Percentiles rank a stretch among this genome's conserved stretches.
Conservation (phyloP, 805 yeast species). For the Yueomyces sp. region DNA sequence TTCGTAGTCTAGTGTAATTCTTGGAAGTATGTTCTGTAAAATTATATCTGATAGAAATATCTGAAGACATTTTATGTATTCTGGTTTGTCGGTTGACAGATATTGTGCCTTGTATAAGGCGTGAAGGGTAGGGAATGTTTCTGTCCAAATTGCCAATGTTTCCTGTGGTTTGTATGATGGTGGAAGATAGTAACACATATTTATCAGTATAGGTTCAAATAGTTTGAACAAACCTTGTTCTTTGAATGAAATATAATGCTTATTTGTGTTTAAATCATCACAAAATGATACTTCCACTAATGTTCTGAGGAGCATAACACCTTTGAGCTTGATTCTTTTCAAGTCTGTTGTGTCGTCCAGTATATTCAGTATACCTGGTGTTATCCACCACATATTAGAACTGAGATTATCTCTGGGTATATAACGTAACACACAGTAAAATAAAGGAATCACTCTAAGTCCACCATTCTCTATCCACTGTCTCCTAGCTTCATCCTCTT, state of each 20-base stretch:
- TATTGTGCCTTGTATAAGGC: constrained; percentile 10
- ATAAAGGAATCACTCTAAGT: constrained; percentile 12
- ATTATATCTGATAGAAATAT: constrained; percentile 13
- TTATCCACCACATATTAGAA: constrained; percentile 21
- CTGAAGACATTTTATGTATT: constrained; percentile 5
- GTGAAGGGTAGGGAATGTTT: constrained; percentile 12
- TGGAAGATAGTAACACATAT: constrained; percentile 18
- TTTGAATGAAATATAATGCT: constrained; percentile 12
- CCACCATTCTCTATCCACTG: constrained; percentile 17
- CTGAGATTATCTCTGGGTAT: constrained; percentile 11
- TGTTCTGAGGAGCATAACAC: constrained; percentile 9
- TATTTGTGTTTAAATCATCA: constrained; percentile 1
- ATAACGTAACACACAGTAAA: constrained; percentile 10
- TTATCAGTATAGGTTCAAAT: constrained; percentile 14
- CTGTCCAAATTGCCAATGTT: constrained; percentile 7
- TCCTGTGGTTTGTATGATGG: constrained; percentile 12
- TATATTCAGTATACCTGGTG: constrained; percentile 21
- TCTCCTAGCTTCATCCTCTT: constrained; percentile 10
- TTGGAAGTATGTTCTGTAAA: constrained; percentile 16
- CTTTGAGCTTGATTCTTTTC: constrained; percentile 12
- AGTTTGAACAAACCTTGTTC: constrained; percentile 16
- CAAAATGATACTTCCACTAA: constrained; percentile 10
- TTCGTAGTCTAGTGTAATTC: constrained; percentile 12
- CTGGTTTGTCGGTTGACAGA: constrained; percentile 1
- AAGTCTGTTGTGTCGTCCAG: constrained; percentile 20